Evolutionary conservation across 139 green algal species (phyloP).

Genomic region (Ulvella scutata): DNA sequence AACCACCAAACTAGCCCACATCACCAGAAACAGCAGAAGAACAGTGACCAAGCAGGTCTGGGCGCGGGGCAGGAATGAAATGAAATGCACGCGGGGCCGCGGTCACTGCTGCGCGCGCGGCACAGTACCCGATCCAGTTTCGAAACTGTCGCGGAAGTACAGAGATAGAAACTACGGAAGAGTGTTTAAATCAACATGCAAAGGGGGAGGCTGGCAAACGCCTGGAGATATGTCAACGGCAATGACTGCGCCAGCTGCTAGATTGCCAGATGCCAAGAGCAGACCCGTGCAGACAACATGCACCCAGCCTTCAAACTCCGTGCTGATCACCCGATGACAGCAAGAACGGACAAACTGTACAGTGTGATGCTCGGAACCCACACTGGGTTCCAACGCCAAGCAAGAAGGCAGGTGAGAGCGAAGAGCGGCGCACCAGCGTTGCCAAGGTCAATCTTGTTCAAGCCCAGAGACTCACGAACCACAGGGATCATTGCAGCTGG

Average conservation of each 20-base stretch:
- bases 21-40: too few species aligned
- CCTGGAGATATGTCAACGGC: too few species aligned
- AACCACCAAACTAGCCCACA: too few species aligned
- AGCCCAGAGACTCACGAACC: conserved; percentile 64
- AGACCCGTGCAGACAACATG: background rate
- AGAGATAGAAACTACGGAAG: too few species aligned
- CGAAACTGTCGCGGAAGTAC: too few species aligned
- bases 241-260: background rate
- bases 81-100: background rate
- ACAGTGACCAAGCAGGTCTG: background rate
- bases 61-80: background rate
- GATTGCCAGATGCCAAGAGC: background rate
- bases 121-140: too few species aligned
- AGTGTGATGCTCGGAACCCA: background rate
- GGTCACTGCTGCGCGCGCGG: too few species aligned
- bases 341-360: background rate
- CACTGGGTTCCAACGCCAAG: background rate
- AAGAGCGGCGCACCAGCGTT: conserved; percentile 7
- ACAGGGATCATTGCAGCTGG: conserved; percentile 59
- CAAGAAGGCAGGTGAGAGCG: background rate
- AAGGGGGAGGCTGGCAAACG: too few species aligned
- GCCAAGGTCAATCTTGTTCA: conserved; percentile 46
- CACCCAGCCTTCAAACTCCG: background rate
- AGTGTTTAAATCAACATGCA: too few species aligned
- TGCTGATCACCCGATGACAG: conserved; percentile 5